phyloP scores from a whole-genome alignment of 1,139 yeast species.

The Saccharomycopsis hybrid region DNA sequence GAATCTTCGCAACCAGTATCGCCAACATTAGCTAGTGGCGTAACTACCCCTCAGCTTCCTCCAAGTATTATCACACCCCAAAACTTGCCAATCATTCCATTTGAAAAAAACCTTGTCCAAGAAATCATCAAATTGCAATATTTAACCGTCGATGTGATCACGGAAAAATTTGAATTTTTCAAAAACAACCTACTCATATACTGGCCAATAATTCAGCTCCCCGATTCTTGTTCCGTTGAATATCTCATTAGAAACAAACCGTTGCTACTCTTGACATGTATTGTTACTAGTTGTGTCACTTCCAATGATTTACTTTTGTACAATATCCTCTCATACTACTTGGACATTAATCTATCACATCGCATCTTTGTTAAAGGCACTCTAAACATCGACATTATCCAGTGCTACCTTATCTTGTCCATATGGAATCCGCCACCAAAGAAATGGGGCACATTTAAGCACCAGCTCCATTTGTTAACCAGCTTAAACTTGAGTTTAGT shows the following conservation, averaged over 20 bases:
- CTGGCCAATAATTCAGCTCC: slow-evolving; percentile 44
- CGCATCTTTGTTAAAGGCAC: slow-evolving; percentile 39
- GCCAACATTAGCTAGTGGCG: neutral
- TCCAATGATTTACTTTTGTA: slow-evolving; percentile 35
- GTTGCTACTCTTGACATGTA: slow-evolving; percentile 38
- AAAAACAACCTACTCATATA: slow-evolving; percentile 35
- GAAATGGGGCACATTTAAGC: slow-evolving; percentile 45
- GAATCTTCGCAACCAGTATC: neutral
- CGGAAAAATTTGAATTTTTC: slow-evolving; percentile 33
- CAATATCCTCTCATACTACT: slow-evolving; percentile 37
- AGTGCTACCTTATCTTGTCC: slow-evolving; percentile 39
- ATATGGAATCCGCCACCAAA: slow-evolving; percentile 47
- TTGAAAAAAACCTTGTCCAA: slow-evolving; percentile 36
- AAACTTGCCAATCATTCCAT: slow-evolving; percentile 35
- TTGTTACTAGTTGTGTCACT: slow-evolving; percentile 44
- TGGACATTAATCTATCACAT: slow-evolving; percentile 42
- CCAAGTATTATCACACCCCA: slow-evolving; percentile 17
- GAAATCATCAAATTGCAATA: slow-evolving; percentile 35
- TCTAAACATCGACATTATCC: slow-evolving; percentile 37
- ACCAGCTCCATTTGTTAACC: slow-evolving; percentile 42
- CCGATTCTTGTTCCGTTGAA: slow-evolving; percentile 34
- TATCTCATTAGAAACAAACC: slow-evolving; percentile 39
- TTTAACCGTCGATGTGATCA: slow-evolving; percentile 28
- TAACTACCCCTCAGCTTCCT: slow-evolving; percentile 3
- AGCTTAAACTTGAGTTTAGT: slow-evolving; percentile 42